Percentiles rank a stretch among this genome's conserved stretches.
Conservation (phyloP, 1,284 basidiomycete genomes). For the Erythrobasidium hasegawianum region DNA sequence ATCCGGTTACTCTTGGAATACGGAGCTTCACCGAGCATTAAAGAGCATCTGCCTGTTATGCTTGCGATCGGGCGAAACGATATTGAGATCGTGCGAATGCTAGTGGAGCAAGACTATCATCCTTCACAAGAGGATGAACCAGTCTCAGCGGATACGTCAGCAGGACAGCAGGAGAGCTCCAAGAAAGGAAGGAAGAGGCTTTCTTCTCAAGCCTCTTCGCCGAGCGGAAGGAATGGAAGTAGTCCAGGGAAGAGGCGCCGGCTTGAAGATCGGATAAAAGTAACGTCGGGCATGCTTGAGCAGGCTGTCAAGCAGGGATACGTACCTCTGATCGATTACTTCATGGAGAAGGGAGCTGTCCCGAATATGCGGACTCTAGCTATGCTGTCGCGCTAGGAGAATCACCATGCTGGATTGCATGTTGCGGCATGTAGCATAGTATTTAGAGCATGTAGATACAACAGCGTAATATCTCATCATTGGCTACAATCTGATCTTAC, state of each 20-base stretch:
- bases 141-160: background rate
- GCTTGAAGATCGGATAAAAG: slow-evolving; percentile 23
- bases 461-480: background rate
- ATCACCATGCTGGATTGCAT: background rate
- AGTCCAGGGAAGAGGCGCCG: slow-evolving; percentile 15
- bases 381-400: background rate
- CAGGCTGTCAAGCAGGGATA: slow-evolving; percentile 25
- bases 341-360: slow-evolving; percentile 19
- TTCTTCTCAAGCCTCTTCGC: background rate
- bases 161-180: background rate
- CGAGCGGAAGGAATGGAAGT: background rate
- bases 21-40: slow-evolving; percentile 64
- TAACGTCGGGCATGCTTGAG: slow-evolving; percentile 28
- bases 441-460: background rate
- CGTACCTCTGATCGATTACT: slow-evolving; percentile 27
- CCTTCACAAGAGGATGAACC: background rate
- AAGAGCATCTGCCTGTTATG: slow-evolving; percentile 61
- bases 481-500: background rate
- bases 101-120: slow-evolving; percentile 60
- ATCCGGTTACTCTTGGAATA: slow-evolving; percentile 63
- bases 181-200: background rate
- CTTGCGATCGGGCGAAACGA: slow-evolving; percentile 69
- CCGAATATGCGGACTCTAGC: background rate
- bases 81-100: slow-evolving; percentile 62
- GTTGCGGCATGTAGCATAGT: background rate